Conservation (phyloP, 352 stramenopile species). For the Phytopythium chamaehyphon region DNA sequence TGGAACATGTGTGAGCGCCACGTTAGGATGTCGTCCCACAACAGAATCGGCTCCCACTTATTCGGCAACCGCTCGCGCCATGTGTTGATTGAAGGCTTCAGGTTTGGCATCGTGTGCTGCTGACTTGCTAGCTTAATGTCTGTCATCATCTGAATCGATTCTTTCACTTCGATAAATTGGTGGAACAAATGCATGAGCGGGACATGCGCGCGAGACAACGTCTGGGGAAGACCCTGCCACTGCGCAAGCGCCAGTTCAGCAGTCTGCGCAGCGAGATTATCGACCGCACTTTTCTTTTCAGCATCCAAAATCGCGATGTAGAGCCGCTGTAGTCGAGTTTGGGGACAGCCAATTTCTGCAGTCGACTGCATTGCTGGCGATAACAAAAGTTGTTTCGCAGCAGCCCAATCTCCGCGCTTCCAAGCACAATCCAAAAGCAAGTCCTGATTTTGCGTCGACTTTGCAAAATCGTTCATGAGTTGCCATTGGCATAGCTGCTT, state of each 20-base stretch:
- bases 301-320: conserved; percentile 87
- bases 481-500: conserved; percentile 92
- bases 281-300: conserved; percentile 68
- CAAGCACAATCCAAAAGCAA: conserved; percentile 90
- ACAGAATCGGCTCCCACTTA: conserved; percentile 90
- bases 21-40: conserved; percentile 93
- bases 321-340: conserved; percentile 77
- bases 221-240: conserved; percentile 86
- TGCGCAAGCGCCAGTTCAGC: conserved; percentile 82
- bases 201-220: conserved; percentile 72
- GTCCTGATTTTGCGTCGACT: conserved; percentile 89
- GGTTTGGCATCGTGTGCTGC: conserved; percentile 79
- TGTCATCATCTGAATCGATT: conserved; percentile 90
- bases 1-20: conserved; percentile 93
- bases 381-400: conserved; percentile 73
- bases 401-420: conserved; percentile 90
- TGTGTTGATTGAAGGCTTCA: conserved; percentile 91
- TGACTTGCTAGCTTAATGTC: conserved; percentile 84
- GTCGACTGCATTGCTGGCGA: conserved; percentile 60
- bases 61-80: conserved; percentile 92
- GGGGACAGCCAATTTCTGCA: conserved; percentile 61
- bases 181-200: conserved; percentile 87
- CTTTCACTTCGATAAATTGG: conserved; percentile 91
- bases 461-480: conserved; percentile 91
- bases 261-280: conserved; percentile 65